Conservation (phyloP, 768 basidiomycete genomes). For the Mycena olivaceomarginata region DNA sequence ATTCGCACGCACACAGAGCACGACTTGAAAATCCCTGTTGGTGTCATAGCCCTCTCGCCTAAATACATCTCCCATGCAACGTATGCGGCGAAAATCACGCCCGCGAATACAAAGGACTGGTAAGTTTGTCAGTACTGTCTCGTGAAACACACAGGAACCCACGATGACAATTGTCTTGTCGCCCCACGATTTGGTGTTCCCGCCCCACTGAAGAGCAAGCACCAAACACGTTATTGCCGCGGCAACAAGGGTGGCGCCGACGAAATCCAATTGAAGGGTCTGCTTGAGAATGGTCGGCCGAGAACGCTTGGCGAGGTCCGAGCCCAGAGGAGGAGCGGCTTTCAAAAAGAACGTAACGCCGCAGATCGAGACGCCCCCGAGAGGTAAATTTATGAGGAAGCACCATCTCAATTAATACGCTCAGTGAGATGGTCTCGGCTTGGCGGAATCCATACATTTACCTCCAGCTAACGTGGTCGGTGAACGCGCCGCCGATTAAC, state of each 20-base stretch:
- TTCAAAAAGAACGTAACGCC: not conserved
- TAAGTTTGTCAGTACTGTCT: not conserved
- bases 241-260: not conserved
- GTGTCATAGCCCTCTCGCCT: not conserved
- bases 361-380: not conserved
- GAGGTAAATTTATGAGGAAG: not conserved
- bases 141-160: not conserved
- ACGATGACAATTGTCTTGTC: not conserved
- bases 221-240: not conserved
- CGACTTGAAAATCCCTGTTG: not conserved
- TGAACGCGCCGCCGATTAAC: not conserved
- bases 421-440: not conserved
- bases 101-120: not conserved
- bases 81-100: not conserved
- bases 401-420: not conserved
- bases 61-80: not conserved
- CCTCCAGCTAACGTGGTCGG: not conserved
- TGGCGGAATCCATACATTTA: not conserved
- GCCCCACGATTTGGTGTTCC: not conserved
- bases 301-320: not conserved
- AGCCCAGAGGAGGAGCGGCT: not conserved
- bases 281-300: not conserved
- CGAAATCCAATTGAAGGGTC: not conserved
- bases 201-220: constrained; percentile 6
- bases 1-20: not conserved